These are phyloP conservation scores for Fragaria vesca DNA, from an alignment of 306 rosid species.

Conservation along the genomic window DNA sequence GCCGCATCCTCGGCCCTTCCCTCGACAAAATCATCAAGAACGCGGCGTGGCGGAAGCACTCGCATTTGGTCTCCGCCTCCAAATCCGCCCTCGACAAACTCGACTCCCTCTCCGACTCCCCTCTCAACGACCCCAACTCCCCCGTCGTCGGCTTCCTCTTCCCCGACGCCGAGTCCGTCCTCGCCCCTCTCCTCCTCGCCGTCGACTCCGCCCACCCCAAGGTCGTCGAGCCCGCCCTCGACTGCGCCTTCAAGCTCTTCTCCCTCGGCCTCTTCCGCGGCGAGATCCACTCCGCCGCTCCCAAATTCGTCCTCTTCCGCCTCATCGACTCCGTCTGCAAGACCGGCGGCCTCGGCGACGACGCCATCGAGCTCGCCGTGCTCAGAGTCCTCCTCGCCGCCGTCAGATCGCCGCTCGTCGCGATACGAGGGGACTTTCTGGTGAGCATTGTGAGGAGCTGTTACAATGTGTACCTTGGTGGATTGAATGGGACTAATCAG, in stretches of 20 bases:
- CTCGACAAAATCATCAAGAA: slow-evolving; percentile 92
- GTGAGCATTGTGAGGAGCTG: slow-evolving; percentile 84
- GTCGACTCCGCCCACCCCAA: slow-evolving; percentile 73
- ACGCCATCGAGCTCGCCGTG: slow-evolving; percentile 74
- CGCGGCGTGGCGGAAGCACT: slow-evolving; percentile 99
- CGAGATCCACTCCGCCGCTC: slow-evolving; percentile 60
- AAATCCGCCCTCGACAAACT: slow-evolving; percentile 90
- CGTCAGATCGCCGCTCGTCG: slow-evolving; percentile 67
- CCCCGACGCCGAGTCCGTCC: slow-evolving; percentile 67
- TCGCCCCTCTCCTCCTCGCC: slow-evolving; percentile 76
- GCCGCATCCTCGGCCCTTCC: slow-evolving; percentile 84
- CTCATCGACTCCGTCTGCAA: slow-evolving; percentile 74
- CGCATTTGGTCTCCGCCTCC: slow-evolving; percentile 85
- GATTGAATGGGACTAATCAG: slow-evolving; percentile 92
- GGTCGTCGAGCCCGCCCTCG: slow-evolving; percentile 96
- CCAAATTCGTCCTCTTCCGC: slow-evolving; percentile 39
- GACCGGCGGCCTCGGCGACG: slow-evolving; percentile 82
- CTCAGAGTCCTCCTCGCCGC: slow-evolving; percentile 79
- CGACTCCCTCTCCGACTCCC: slow-evolving; percentile 55
- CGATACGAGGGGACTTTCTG: slow-evolving; percentile 82
- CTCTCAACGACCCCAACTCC: slow-evolving; percentile 40
- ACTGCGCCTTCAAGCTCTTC: slow-evolving; percentile 83
- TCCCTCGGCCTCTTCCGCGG: slow-evolving; percentile 76
- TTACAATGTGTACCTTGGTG: slow-evolving; percentile 95
- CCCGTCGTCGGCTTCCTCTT: slow-evolving; percentile 61